Evolutionary conservation across 805 yeast genomes (phyloP), one percentile per base, ranked within the genome.

Genomic region (Ogataea philodendri): DNA sequence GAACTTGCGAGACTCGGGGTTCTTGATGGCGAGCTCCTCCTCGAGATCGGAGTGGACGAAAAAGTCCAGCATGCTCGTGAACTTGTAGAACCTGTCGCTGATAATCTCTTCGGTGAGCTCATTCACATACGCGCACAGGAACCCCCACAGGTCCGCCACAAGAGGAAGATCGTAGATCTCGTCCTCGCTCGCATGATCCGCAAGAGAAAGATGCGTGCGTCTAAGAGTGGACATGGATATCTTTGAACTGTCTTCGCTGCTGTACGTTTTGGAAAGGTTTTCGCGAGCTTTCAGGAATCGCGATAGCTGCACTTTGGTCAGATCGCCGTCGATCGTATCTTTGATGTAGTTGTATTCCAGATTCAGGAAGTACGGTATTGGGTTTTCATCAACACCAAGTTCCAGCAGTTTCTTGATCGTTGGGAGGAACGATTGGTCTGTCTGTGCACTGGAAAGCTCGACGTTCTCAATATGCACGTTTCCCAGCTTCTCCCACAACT

Each of bases 301-400:
- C 10, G 54, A 58, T 22, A 63, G 53, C 41, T 67, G 63, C 32
- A 67, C 69, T 13, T 58, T 59, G 17, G 72, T 70, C 4, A 63
- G 25, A 9, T 57, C 63, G 14, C 69, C 66, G 15, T 61, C 59
- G 19, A 76, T 57, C 32, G 62, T 59, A 2, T 50, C 44, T 6
- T 59, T 54, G 40, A 76, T 65, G 13, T 54, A 54, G 15, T 63
- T 60, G 29, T 69, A 66, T 48, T 72, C 81, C 13, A 71, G 59
- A 26, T 69, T 62, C 18, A 83, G 68, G 78, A 87, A 83, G 35
- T 71, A 76, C 15, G 68, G 54, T 5, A 82, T 73, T 5, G 90
- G 90, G 52, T 77, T 81, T 26, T 54, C 55, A 37, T 75, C 79
- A 2, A 73, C 69, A n/a, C 79, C 82, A 21, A 84, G 60, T 42